Evolutionary conservation across 2,329 filamentous ascomycete species (phyloP), one percentile per base, ranked within the genome.

Genomic region (Colletotrichum cuscutae): DNA sequence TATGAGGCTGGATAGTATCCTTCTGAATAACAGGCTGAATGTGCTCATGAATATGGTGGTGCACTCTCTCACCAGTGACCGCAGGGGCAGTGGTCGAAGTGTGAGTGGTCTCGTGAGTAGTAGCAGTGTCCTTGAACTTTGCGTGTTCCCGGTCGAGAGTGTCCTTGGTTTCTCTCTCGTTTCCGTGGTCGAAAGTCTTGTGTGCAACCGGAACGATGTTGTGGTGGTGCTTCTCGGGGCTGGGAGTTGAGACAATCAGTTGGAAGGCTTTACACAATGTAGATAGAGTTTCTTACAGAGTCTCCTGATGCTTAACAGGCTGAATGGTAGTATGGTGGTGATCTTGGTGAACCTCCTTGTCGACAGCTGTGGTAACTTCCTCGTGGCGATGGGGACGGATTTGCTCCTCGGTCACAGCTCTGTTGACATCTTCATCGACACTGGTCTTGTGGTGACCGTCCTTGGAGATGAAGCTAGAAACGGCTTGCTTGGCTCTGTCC

Each of bases 11-110:
- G 32, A 94, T 84, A 1, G 88, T 90, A 76, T 94, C 90, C 79
- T 93, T 93, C 63, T 94, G 86, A 46, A 95, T 85, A 0, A 94
- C 87, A 0, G 92, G 92, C 79, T 94, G 91, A 60, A 94, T 88
- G 35, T 89, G 90, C 80, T 94, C 91, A 74, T 93, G 90, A 3
- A 93, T 87, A 66, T 89, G 84, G 68, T 85, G 82, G 68, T 81
- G 79, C 0, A 80, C 77, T 19, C 79, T 78, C 72, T 83, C 82
- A 1, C 80, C 78, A 0, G 76, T 46, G 0, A 82, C 59, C 0
- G 76, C 69, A 0, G 81, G 79, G 0, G 77, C 80, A 4, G 76
- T 64, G 13, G 78, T 76, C 0, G 76, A 32, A 0, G 78, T 74
- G 42, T 80, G 77, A 0, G 78, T 80, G 1, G 82, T 80, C 1